Conservation (phyloP, 129 eudicot genomes). For the Oenanthe sinensis region DNA sequence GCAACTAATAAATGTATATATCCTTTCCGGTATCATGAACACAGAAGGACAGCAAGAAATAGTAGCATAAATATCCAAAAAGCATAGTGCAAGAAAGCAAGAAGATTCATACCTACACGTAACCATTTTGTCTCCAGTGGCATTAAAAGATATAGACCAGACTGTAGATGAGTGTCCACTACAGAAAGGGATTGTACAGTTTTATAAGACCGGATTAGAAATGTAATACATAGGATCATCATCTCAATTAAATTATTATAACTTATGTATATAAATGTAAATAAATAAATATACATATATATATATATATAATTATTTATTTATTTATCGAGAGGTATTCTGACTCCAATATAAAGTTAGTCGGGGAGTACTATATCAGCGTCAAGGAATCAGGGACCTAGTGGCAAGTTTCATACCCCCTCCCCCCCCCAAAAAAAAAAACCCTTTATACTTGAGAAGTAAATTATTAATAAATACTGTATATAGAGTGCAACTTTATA, state of each 20-base stretch:
- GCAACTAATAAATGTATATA: not conserved
- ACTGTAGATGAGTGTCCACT: constrained; percentile 95
- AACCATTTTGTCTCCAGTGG: constrained; percentile 81
- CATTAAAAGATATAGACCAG: constrained; percentile 80
- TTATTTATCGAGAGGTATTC: not conserved
- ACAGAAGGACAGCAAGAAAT: not conserved
- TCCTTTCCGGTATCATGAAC: not conserved
- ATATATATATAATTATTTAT: no score
- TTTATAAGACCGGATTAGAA: constrained; percentile 7
- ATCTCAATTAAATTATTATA: not conserved
- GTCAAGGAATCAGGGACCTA: not conserved
- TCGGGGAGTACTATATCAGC: not conserved
- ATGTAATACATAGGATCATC: not conserved
- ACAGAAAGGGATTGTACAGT: constrained; percentile 10
- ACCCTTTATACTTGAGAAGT: not conserved
- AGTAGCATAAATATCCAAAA: not conserved
- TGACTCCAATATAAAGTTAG: not conserved
- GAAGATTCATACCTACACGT: constrained; percentile 61
- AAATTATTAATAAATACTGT: not conserved
- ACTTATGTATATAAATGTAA: no score
- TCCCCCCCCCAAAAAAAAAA: not conserved
- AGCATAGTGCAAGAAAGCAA: constrained; percentile 4
- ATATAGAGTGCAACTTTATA: not conserved
- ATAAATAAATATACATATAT: no score
- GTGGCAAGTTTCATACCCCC: not conserved